Conservation (phyloP, 768 basidiomycete genomes). For the Pisolithus microcarpus region DNA sequence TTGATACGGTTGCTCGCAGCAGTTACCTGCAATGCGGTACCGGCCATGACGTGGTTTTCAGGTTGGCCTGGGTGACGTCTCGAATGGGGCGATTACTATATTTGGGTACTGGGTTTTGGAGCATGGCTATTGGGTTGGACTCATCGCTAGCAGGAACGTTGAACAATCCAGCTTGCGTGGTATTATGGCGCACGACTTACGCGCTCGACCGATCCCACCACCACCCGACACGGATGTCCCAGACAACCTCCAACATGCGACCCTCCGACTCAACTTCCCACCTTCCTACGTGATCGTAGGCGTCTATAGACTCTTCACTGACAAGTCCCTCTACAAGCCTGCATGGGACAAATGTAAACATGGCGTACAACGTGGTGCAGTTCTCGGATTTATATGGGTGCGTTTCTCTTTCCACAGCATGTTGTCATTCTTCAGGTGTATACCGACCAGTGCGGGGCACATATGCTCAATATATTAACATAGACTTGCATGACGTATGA, state of each 20-base stretch:
- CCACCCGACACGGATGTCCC: conserved; percentile 31
- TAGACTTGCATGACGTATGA: conserved; percentile 63
- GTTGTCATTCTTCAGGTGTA: neutral
- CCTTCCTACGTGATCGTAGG: conserved; percentile 84
- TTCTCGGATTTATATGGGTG: conserved; percentile 69
- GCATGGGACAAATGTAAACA: conserved; percentile 84
- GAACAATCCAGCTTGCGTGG: too few relatives aligned
- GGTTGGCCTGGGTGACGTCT: too few relatives aligned
- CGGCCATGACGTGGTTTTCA: too few relatives aligned
- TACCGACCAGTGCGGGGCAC: neutral
- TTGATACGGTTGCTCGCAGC: too few relatives aligned
- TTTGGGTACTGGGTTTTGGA: too few relatives aligned
- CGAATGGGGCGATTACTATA: too few relatives aligned
- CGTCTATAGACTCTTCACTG: conserved; percentile 73
- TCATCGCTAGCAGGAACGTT: too few relatives aligned
- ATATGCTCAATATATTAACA: neutral
- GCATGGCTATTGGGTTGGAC: too few relatives aligned
- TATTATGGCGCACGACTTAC: too few relatives aligned
- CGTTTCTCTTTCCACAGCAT: conserved; percentile 9
- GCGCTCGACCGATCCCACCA: neutral
- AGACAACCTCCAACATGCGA: conserved; percentile 42
- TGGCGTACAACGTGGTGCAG: conserved; percentile 60
- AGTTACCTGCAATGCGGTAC: too few relatives aligned
- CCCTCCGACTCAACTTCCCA: conserved; percentile 61
- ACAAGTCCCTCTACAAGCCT: conserved; percentile 59